Evolutionary conservation across 2,329 filamentous ascomycete species (phyloP).

Genomic region (Cadophora gregata): DNA sequence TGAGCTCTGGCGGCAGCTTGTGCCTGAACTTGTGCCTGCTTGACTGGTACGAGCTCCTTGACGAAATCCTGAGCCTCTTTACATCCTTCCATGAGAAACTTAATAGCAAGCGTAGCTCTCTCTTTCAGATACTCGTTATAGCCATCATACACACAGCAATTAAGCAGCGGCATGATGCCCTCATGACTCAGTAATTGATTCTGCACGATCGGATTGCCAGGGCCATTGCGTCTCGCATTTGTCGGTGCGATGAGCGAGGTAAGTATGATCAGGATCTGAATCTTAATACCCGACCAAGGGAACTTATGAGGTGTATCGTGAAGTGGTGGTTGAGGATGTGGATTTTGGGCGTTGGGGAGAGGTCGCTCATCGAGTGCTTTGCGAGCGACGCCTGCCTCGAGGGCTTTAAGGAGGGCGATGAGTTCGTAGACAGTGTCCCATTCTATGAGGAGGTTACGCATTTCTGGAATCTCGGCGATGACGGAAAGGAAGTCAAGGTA

Average conservation of each 20-base stretch:
- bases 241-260: slow-evolving; percentile 89
- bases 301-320: slow-evolving; percentile 70
- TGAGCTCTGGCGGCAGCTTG: slow-evolving; percentile 30
- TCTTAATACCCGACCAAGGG: slow-evolving; percentile 80
- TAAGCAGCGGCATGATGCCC: slow-evolving; percentile 85
- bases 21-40: slow-evolving; percentile 38
- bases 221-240: slow-evolving; percentile 60
- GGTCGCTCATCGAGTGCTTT: slow-evolving; percentile 66
- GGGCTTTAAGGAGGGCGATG: slow-evolving; percentile 81
- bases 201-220: slow-evolving; percentile 77
- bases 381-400: slow-evolving; percentile 88
- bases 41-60: slow-evolving; percentile 53
- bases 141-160: slow-evolving; percentile 89
- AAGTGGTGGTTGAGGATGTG: slow-evolving; percentile 53
- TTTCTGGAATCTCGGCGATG: slow-evolving; percentile 82
- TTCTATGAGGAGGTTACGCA: slow-evolving; percentile 83
- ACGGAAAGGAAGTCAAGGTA: slow-evolving; percentile 94
- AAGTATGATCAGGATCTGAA: slow-evolving; percentile 87
- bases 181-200: slow-evolving; percentile 84
- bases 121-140: slow-evolving; percentile 95
- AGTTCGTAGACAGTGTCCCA: slow-evolving; percentile 94
- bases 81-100: slow-evolving; percentile 79
- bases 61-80: slow-evolving; percentile 76
- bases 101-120: slow-evolving; percentile 86
- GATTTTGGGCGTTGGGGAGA: slow-evolving; percentile 34